Base-by-base conservation (phyloP, 345 rosid species). In the Citropsis articulata region DNA sequence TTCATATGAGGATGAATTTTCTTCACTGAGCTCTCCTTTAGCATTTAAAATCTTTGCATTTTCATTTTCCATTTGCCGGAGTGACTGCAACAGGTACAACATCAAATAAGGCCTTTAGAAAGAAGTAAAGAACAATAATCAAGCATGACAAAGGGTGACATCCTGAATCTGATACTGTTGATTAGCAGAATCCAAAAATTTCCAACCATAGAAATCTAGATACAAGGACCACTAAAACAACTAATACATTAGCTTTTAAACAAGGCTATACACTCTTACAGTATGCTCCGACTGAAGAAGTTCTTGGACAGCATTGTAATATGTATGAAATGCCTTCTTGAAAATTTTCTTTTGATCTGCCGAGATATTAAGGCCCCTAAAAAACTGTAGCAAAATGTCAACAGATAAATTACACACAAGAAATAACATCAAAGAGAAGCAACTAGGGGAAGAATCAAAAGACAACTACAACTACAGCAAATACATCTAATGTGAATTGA, bases 21-120 rank as follows among this genome's bases (percentile, higher is more conserved):
- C 98, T 80, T 97, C 99, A 80, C 91, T 93, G 55, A 93, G 93
- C 86, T 97, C 99, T 81, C 99, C 99, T 87, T 94, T 96, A 72
- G 95, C 97, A 87, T 89, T 92, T 81, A 96, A 84, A 78, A 90
- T 89, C 86, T 91, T 94, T 50, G 98, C 89, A 87, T 94, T 91
- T 78, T 97, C 99, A 82, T 94, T 89, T 87, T 97, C 99, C 98
- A 97, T 94, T 80, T 94, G 99, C 76, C 90, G 91, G 81, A 97
- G 98, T 28, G 89, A 89, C 99, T 97, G 76, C 63, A 66, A 75
- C 73, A 30, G 61, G 35, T 71, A 74, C 76, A 53, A 76, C 55
- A 66, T 55, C 38, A 72, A 57, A 53, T 64, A 27, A 28, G 13
- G 71, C 59, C 40, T 61, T 69, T 63, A 28, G 25, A 9, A 53